These are phyloP conservation scores for Exutisphaerella laricina DNA, from an alignment of 2,329 filamentous ascomycete genomes.

Conservation along the genomic window DNA sequence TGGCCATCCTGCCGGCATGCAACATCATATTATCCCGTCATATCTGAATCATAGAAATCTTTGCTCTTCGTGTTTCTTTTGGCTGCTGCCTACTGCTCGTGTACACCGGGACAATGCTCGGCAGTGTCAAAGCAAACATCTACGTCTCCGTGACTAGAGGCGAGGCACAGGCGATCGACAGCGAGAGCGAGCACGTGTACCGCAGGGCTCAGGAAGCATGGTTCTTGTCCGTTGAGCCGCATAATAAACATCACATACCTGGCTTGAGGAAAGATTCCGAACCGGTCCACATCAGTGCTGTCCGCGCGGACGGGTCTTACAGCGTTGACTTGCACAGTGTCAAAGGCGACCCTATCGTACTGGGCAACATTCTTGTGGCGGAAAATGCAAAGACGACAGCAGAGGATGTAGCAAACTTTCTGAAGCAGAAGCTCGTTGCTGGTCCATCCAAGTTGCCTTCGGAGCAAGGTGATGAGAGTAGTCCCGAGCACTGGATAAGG, in stretches of 20 bases:
- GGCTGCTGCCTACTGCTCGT: not conserved
- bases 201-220: conserved; percentile 6
- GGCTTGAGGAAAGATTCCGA: conserved; percentile 8
- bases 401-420: conserved; percentile 8
- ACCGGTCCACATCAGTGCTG: conserved; percentile 9
- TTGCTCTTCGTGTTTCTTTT: too few relatives aligned
- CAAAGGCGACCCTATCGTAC: conserved; percentile 6
- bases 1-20: too few relatives aligned
- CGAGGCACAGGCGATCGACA: conserved; percentile 1
- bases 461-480: conserved; percentile 6
- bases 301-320: conserved; percentile 7
- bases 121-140: conserved; percentile 10
- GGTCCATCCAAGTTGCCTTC: conserved; percentile 7
- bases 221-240: conserved; percentile 13
- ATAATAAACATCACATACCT: conserved; percentile 10
- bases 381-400: conserved; percentile 13
- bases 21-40: too few relatives aligned
- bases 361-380: conserved; percentile 15
- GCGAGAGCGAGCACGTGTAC: conserved; percentile 1
- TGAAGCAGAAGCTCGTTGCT: conserved; percentile 9
- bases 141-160: conserved; percentile 9
- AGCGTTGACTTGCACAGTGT: conserved; percentile 4
- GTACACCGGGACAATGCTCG: conserved; percentile 6
- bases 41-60: too few relatives aligned
- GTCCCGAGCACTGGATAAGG: conserved; percentile 15